Conservation (phyloP, 192 early-diverging fungal species). For the Coemansia sp. region DNA sequence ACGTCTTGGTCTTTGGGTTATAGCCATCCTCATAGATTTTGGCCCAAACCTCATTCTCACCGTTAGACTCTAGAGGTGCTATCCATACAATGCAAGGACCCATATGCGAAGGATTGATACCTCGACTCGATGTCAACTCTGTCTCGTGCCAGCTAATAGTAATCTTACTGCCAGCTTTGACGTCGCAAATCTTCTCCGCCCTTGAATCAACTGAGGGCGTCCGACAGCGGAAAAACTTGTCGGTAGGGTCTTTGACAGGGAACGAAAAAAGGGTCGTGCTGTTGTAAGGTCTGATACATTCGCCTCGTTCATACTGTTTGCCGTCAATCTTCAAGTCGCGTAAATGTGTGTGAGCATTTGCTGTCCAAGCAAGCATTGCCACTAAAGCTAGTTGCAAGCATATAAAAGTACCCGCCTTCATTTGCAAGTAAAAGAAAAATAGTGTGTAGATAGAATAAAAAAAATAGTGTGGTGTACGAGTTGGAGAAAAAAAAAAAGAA, state of each 20-base stretch:
- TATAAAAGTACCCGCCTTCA: background rate
- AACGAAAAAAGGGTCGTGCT: background rate
- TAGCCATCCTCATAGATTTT: constrained; percentile 48
- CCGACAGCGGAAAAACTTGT: constrained; percentile 2
- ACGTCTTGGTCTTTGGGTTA: constrained; percentile 18
- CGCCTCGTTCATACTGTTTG: background rate
- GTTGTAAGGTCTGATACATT: background rate
- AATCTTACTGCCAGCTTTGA: background rate
- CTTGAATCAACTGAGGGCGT: background rate
- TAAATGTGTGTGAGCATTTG: constrained; percentile 2
- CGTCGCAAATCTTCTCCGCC: constrained; percentile 6
- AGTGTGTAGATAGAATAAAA: background rate
- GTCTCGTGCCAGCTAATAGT: background rate
- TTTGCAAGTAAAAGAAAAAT: background rate
- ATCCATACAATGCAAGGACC: constrained; percentile 40
- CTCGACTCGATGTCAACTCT: background rate
- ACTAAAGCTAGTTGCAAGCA: background rate
- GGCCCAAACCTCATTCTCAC: constrained; percentile 31
- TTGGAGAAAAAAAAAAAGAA: background rate
- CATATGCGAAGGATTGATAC: constrained; percentile 19
- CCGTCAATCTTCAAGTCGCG: constrained; percentile 7
- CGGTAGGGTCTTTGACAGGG: background rate
- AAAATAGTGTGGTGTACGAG: background rate
- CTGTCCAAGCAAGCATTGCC: background rate
- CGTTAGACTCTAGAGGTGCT: constrained; percentile 22